phyloP scores from a whole-genome alignment of 306 rosid species.

The Carpinus viminea region DNA sequence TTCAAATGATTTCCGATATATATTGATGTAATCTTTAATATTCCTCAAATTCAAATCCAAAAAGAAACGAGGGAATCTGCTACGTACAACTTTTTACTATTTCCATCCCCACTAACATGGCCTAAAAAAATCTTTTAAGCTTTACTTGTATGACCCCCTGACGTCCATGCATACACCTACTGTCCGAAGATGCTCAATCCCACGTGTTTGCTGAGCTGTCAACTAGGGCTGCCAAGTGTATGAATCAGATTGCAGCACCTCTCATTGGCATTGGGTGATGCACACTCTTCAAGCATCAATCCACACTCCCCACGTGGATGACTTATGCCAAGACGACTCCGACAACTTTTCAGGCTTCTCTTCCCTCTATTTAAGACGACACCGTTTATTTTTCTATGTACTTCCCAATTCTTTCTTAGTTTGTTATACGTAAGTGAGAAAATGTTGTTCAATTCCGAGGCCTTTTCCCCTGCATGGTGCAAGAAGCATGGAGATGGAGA shows the following conservation, averaged over 20 bases:
- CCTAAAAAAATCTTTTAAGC: no score
- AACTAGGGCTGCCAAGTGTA: conserved; percentile 23
- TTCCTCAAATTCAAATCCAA: no score
- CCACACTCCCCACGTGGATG: conserved; percentile 36
- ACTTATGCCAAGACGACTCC: conserved; percentile 23
- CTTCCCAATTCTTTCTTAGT: no score
- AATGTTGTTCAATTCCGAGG: no score
- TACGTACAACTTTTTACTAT: no score
- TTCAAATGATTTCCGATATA: no score
- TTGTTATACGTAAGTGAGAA: no score
- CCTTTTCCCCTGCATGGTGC: no score
- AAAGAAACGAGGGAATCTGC: no score
- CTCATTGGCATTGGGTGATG: not conserved
- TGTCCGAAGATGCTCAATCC: not conserved
- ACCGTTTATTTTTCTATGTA: not conserved
- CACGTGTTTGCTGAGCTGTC: conserved; percentile 30
- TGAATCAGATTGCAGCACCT: not conserved
- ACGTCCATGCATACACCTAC: not conserved
- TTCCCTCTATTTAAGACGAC: conserved; percentile 10
- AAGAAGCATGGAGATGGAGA: no score
- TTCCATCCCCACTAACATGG: no score
- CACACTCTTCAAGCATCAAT: conserved; percentile 20
- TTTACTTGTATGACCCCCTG: not conserved
- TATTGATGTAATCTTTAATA: no score
- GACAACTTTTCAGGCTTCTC: not conserved